Evolutionary conservation across 495 filamentous ascomycete genomes (phyloP).

Genomic region (Penicillium subrubescens): DNA sequence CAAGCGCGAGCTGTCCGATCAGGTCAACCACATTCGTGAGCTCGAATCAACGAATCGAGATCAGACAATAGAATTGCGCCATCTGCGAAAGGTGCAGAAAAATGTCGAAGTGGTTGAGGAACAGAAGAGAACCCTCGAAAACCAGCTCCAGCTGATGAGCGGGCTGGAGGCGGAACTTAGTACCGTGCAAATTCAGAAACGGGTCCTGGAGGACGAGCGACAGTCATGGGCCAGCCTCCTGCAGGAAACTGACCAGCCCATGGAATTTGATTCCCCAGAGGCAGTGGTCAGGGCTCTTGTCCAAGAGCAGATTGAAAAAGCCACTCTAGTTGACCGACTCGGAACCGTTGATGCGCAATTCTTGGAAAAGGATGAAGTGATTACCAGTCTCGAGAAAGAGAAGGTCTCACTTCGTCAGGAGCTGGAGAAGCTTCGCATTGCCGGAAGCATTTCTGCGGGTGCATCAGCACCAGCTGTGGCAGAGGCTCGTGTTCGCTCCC

Average conservation of each 20-base stretch:
- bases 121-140: conserved; percentile 84
- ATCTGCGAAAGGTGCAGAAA: conserved; percentile 75
- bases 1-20: conserved; percentile 83
- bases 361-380: conserved; percentile 74
- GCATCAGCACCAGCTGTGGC: conserved; percentile 36
- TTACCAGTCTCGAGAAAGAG: conserved; percentile 71
- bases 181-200: conserved; percentile 78
- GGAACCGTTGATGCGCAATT: conserved; percentile 80
- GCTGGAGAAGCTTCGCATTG: conserved; percentile 65
- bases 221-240: conserved; percentile 86
- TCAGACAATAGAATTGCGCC: conserved; percentile 76
- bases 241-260: conserved; percentile 61
- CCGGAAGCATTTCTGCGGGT: conserved; percentile 34
- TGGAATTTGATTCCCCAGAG: conserved; percentile 86
- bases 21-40: conserved; percentile 83
- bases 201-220: conserved; percentile 85
- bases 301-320: conserved; percentile 77
- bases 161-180: conserved; percentile 72
- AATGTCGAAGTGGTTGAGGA: conserved; percentile 94
- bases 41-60: conserved; percentile 80
- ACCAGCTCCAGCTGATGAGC: conserved; percentile 73
- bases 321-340: conserved; percentile 72
- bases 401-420: conserved; percentile 61
- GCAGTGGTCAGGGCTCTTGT: conserved; percentile 81
- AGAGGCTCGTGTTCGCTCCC: conserved; percentile 61